Evolutionary conservation across 208 protist species (phyloP).

Genomic region (Porcisia deanei): DNA sequence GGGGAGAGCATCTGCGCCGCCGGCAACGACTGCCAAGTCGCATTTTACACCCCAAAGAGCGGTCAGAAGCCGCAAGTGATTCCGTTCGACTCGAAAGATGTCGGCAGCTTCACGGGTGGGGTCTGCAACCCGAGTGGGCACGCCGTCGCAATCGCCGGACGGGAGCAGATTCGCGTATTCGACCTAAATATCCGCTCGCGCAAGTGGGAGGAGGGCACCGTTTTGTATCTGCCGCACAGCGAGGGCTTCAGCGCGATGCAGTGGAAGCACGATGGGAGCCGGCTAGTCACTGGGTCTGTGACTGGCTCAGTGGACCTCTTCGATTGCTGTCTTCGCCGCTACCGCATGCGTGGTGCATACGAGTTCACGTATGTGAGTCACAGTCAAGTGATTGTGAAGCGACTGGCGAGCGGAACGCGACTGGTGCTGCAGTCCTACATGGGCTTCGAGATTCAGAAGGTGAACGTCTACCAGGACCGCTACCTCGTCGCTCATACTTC

Average conservation of each 20-base stretch:
- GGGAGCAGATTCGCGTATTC: constrained; percentile 92
- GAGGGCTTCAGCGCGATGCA: constrained; percentile 88
- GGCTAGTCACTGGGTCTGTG: constrained; percentile 91
- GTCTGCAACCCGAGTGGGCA: constrained; percentile 95
- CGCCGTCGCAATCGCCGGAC: constrained; percentile 86
- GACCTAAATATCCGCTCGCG: constrained; percentile 89
- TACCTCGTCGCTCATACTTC: constrained; percentile 96
- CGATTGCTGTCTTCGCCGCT: constrained; percentile 95
- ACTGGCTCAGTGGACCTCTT: constrained; percentile 96
- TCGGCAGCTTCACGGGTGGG: constrained; percentile 92
- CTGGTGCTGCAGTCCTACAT: constrained; percentile 95
- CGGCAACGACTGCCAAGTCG: constrained; percentile 88
- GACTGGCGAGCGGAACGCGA: constrained; percentile 85
- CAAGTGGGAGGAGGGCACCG: constrained; percentile 93
- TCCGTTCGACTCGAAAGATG: constrained; percentile 80
- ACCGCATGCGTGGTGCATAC: constrained; percentile 95
- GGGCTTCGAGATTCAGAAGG: constrained; percentile 95
- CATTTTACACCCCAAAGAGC: constrained; percentile 93
- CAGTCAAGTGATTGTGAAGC: constrained; percentile 97
- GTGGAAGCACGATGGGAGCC: constrained; percentile 96
- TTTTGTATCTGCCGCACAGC: constrained; percentile 88
- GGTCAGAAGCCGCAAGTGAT: constrained; percentile 89
- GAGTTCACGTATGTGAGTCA: constrained; percentile 98
- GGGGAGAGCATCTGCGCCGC: constrained; percentile 93
- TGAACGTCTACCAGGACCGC: constrained; percentile 96